Evolutionary conservation across 2,329 filamentous ascomycete species (phyloP).

Genomic region (Xylariaceae sp.): DNA sequence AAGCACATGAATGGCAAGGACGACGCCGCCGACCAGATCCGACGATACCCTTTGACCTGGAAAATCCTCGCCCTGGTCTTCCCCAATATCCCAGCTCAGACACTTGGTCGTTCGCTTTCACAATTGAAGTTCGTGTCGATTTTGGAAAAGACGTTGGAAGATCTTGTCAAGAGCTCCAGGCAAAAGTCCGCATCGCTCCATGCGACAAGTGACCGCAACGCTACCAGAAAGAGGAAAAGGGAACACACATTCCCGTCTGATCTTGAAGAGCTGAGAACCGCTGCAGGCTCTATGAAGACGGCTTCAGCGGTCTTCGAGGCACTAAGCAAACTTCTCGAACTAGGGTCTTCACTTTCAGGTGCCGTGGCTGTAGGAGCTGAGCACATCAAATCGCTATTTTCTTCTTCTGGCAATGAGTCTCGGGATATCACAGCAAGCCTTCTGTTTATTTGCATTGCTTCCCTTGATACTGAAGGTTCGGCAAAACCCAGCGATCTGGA

Average conservation of each 20-base stretch:
- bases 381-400: slow-evolving; percentile 55
- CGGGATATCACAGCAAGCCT: slow-evolving; percentile 41
- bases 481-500: slow-evolving; percentile 35
- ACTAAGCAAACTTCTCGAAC: slow-evolving; percentile 41
- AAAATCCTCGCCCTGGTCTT: slow-evolving; percentile 58
- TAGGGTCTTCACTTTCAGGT: slow-evolving; percentile 30
- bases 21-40: slow-evolving; percentile 45
- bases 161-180: slow-evolving; percentile 35
- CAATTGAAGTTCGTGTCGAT: slow-evolving; percentile 65
- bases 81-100: slow-evolving; percentile 62
- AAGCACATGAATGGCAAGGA: slow-evolving; percentile 52
- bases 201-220: slow-evolving; percentile 17
- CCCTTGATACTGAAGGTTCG: slow-evolving; percentile 27
- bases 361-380: slow-evolving; percentile 49
- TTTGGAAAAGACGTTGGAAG: slow-evolving; percentile 61
- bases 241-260: slow-evolving; percentile 32
- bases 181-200: slow-evolving; percentile 10
- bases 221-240: slow-evolving; percentile 37
- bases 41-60: slow-evolving; percentile 57
- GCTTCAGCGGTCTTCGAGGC: slow-evolving; percentile 45
- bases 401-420: slow-evolving; percentile 42
- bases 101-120: slow-evolving; percentile 65
- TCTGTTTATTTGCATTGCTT: slow-evolving; percentile 39
- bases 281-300: slow-evolving; percentile 39
- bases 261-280: slow-evolving; percentile 35